Percentiles rank a stretch among this genome's conserved stretches.
phyloP scores from a whole-genome alignment of 768 basidiomycete genomes.

The Favolaschia claudopus region DNA sequence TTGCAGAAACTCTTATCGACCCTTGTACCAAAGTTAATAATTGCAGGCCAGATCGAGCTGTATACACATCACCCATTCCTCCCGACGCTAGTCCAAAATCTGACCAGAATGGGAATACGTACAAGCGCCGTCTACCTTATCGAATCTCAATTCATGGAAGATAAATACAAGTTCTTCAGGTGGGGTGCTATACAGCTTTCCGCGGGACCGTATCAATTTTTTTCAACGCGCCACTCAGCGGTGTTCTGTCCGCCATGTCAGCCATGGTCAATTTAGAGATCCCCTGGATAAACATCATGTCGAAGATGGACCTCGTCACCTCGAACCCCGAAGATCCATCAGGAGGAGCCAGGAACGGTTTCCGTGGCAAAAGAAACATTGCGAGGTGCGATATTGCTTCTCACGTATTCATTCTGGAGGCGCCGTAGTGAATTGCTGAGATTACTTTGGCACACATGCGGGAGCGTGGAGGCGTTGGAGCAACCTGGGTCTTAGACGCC shows the following conservation, averaged over 20 bases:
- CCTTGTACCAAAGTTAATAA: conserved; percentile 11
- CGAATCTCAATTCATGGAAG: conserved; percentile 99
- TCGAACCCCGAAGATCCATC: conserved; percentile 65
- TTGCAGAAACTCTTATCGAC: neutral
- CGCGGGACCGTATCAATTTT: neutral
- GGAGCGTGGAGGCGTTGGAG: conserved; percentile 11
- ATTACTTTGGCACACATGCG: conserved; percentile 4
- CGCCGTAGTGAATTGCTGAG: neutral
- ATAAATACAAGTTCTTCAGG: conserved; percentile 98
- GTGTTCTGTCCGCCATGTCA: conserved; percentile 97
- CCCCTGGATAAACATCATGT: conserved; percentile 98
- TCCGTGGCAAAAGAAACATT: conserved; percentile 79
- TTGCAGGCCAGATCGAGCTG: conserved; percentile 92
- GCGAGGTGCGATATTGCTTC: conserved; percentile 63
- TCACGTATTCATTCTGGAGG: neutral
- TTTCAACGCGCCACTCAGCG: conserved; percentile 53
- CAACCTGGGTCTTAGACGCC: conserved; percentile 1
- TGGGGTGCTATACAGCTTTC: conserved; percentile 32
- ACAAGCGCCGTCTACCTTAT: conserved; percentile 92
- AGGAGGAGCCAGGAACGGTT: conserved; percentile 72
- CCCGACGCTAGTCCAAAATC: conserved; percentile 82
- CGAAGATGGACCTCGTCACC: conserved; percentile 97
- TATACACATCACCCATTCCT: conserved; percentile 99
- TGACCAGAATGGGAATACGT: conserved; percentile 80
- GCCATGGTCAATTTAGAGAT: conserved; percentile 98